Evolutionary conservation across 2,329 filamentous ascomycete genomes (phyloP).

Genomic region (Ophiosphaerella korrae): DNA sequence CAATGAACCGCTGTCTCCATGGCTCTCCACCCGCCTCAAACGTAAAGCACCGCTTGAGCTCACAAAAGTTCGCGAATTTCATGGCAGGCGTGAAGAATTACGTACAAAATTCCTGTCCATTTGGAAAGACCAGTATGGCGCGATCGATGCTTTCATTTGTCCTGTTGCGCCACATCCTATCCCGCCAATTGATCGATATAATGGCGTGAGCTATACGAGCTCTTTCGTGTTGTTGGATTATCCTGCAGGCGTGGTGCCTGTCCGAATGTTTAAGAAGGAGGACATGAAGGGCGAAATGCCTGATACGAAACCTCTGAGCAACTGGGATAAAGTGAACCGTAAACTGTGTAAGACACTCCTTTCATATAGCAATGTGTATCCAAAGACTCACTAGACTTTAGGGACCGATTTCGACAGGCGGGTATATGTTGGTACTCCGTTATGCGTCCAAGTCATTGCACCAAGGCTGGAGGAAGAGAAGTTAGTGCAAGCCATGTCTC

Average conservation of each 20-base stretch:
- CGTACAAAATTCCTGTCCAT: constrained; percentile 63
- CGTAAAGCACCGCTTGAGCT: constrained; percentile 56
- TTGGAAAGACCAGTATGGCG: constrained; percentile 56
- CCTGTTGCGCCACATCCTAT: constrained; percentile 69
- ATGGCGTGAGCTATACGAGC: constrained; percentile 66
- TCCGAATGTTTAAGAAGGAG: constrained; percentile 54
- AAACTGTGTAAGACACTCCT: constrained; percentile 55
- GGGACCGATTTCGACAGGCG: constrained; percentile 57
- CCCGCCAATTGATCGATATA: constrained; percentile 66
- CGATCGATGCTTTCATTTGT: constrained; percentile 66
- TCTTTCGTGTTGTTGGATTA: constrained; percentile 68
- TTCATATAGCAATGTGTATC: not conserved
- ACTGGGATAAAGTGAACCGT: constrained; percentile 66
- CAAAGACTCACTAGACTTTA: constrained; percentile 11
- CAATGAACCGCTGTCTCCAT: constrained; percentile 63
- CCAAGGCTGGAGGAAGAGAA: constrained; percentile 61
- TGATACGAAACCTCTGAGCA: constrained; percentile 50
- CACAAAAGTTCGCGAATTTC: constrained; percentile 57
- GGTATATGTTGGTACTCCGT: constrained; percentile 59
- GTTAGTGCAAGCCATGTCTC: constrained; percentile 59
- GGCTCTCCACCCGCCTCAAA: constrained; percentile 60
- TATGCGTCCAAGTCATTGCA: constrained; percentile 63
- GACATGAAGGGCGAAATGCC: constrained; percentile 59
- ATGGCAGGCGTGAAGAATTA: constrained; percentile 58
- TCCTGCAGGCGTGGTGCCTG: constrained; percentile 62